Evolutionary conservation across 257 asterid genomes (phyloP), one percentile per base, ranked within the genome.

Genomic region (Scutellaria minor): DNA sequence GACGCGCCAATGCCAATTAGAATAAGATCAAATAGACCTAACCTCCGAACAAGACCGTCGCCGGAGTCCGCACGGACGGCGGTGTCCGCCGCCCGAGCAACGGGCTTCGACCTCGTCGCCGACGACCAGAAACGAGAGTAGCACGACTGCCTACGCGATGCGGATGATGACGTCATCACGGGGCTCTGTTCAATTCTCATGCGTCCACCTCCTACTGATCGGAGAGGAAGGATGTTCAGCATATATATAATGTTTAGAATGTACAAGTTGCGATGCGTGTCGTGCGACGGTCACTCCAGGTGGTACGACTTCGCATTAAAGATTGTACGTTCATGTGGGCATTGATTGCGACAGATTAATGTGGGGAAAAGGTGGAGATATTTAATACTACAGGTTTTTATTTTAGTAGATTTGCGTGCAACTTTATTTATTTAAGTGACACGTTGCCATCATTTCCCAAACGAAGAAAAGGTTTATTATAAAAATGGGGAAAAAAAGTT

Each of bases 1-100:
- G 98, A 94, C 14, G 97, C 98, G 40, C 99, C 99, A 66, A 94
- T 84, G 45, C 99, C 99, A 0, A 94, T 63, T 10, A 94, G 89
- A 58, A 94, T 71, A 67, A 91, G 97, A 84, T 94, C 97, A 20
- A 94, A 71, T 3, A 91, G 88, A 42, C 95, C 76, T 15, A 94
- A 86, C 53, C 96, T 93, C 46, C 99, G 95, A 55, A 89, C 78
- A 10, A 94, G 91, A 3, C 90, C 90, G 7, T 81, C 90, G 66
- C 81, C 92, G 70, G 89, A 80, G 73, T 42, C 69, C 57, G 78
- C 31, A n/a, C 81, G 83, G 18, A 56, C 79, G 70, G 80, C 71
- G 37, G 86, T 27, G 35, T 27, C 37, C 37, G 37, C 37, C 37
- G 3, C 57, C 66, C 85, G 56, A 44, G 75, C 47, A 27, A 90